Conservation (phyloP, 2,329 filamentous ascomycete species). For the Colletotrichum sp. region DNA sequence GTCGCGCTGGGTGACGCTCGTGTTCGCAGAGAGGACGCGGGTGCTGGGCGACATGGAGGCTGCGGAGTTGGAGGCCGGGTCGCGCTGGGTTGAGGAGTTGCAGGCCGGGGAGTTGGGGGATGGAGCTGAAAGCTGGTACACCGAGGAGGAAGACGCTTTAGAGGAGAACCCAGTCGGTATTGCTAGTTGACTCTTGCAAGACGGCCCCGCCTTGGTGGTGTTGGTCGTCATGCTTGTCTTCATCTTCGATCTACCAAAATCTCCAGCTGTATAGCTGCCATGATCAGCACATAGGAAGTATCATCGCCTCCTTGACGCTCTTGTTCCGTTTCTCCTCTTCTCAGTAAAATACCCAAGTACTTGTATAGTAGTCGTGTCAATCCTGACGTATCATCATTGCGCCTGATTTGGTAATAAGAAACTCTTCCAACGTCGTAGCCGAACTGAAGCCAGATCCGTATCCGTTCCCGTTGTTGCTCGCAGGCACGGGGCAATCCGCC, state of each 20-base stretch:
- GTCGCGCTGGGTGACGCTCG: slow-evolving; percentile 50
- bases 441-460: neutral
- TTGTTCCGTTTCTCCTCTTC: neutral
- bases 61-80: slow-evolving; percentile 46
- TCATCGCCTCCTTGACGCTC: neutral
- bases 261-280: neutral
- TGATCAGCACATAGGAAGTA: neutral
- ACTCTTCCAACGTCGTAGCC: slow-evolving; percentile 8
- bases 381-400: neutral
- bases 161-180: neutral
- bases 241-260: neutral
- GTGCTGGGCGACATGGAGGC: slow-evolving; percentile 46
- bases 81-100: slow-evolving; percentile 25
- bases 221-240: neutral
- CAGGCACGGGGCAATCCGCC: neutral
- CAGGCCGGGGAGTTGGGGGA: slow-evolving; percentile 48
- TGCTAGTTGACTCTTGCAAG: neutral
- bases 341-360: neutral
- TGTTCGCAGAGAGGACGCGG: slow-evolving; percentile 46
- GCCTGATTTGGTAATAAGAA: slow-evolving; percentile 7
- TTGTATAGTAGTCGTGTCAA: neutral
- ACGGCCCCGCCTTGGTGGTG: neutral
- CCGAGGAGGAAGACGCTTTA: neutral
- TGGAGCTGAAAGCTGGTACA: slow-evolving; percentile 7
- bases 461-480: neutral